Base-by-base conservation (phyloP, 768 basidiomycete species). In the Imleria badia region DNA sequence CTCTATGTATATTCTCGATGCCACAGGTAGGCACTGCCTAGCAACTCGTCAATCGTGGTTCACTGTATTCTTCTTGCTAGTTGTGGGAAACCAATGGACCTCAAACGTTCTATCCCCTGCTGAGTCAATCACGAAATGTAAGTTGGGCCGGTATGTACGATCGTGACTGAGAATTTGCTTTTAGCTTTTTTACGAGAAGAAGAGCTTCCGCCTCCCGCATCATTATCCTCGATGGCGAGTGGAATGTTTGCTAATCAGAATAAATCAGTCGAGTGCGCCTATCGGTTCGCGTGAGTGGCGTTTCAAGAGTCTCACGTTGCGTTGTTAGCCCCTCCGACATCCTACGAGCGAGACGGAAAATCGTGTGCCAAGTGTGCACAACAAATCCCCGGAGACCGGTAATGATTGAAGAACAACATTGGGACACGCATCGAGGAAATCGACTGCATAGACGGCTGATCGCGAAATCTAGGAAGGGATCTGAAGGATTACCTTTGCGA, bases 291-390 rank as follows among this genome's bases (percentile, higher is more conserved):
- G 14, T 36, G 34, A 31, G 44, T 58, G 48, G 53, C 23, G n/a
- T 38, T 1, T 26, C 26, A 26, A 26, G 26, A 19, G 39, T 55
- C 52, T 64, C 45, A 67, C 14, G 36, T 45, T 47, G 54, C 45
- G 20, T 23, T 54, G 58, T 45, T 39, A 93, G 90, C 58, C 88
- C 89, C 3, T 69, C 71, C 2, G 76, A 78, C 4, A 72, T 82
- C 17, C 70, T 91, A 5, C 66, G 72, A 42, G 81, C 82, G 1
- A 79, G 83, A 46, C 80, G 75, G 51, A 85, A 84, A 59, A 65
- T 78, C 7, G 71, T 82, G 5, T 94, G 91, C 66, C 62, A 76
- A 3, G 66, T 78, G 11, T 94, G 91, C 61, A 91, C 90, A 10
- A 51, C 65, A 5, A 73, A 89, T 51, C 62, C 75, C 3, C 69